These are phyloP conservation scores for Prunus campanulata DNA, from an alignment of 306 rosid genomes.

Conservation along the genomic window DNA sequence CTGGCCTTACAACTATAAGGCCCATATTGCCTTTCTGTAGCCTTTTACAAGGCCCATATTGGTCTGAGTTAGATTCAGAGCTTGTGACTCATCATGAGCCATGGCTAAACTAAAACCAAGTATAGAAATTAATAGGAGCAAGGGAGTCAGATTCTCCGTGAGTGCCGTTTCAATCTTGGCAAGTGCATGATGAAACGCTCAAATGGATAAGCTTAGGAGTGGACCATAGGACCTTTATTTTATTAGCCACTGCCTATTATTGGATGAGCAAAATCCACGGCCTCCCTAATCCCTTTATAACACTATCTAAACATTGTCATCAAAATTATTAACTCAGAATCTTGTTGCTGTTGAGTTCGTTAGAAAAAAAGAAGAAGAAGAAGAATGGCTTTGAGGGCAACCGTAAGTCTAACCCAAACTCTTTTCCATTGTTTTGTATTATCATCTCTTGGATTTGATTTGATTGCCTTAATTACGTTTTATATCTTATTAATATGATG, in stretches of 20 bases:
- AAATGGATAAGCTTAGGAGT: neutral
- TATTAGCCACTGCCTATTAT: neutral
- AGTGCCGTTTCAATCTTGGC: too few species aligned
- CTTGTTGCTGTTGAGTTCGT: neutral
- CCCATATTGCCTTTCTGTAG: too few species aligned
- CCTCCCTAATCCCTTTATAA: neutral
- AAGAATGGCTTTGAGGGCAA: conserved; percentile 4
- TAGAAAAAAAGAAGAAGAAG: neutral
- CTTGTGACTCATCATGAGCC: too few species aligned
- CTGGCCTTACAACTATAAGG: too few species aligned
- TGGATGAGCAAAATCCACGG: neutral
- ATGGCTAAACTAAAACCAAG: too few species aligned
- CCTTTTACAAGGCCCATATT: too few species aligned
- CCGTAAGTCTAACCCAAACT: neutral
- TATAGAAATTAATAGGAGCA: too few species aligned
- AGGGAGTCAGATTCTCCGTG: too few species aligned
- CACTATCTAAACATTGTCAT: neutral
- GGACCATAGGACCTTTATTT: neutral
- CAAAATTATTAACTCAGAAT: neutral
- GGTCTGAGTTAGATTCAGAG: too few species aligned
- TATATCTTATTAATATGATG: neutral
- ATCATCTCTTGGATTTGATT: neutral
- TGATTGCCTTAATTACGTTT: neutral
- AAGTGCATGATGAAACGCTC: neutral
- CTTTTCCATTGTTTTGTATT: neutral